These are phyloP conservation scores for Mortierella alpina DNA, from an alignment of 192 early-diverging fungal species.

Conservation along the genomic window DNA sequence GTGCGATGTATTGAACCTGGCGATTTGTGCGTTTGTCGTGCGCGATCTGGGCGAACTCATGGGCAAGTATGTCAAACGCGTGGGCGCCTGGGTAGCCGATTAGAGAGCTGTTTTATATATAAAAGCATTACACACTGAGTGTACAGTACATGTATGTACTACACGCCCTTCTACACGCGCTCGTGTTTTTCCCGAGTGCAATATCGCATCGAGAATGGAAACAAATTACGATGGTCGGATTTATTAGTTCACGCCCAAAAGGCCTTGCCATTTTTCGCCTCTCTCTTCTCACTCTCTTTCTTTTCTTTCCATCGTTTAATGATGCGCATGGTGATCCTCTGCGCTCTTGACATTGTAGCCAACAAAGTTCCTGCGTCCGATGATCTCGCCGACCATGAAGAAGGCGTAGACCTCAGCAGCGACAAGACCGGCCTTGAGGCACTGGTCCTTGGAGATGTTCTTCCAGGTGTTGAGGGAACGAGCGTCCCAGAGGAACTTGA, in stretches of 20 bases:
- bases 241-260: too few species aligned
- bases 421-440: slow-evolving; percentile 62
- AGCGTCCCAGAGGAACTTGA: slow-evolving; percentile 54
- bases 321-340: slow-evolving; percentile 34
- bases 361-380: slow-evolving; percentile 72
- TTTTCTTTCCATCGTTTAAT: slow-evolving; percentile 8
- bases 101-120: slow-evolving; percentile 14
- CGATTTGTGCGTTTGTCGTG: slow-evolving; percentile 58
- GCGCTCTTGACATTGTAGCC: slow-evolving; percentile 67
- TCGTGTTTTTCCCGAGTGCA: not conserved
- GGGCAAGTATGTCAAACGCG: slow-evolving; percentile 59
- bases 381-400: slow-evolving; percentile 73
- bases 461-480: slow-evolving; percentile 53
- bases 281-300: too few species aligned
- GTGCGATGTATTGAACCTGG: slow-evolving; percentile 54
- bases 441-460: slow-evolving; percentile 57
- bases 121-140: not conserved
- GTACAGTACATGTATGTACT: too few species aligned
- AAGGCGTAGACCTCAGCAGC: slow-evolving; percentile 67
- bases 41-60: slow-evolving; percentile 55
- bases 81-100: slow-evolving; percentile 54
- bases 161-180: not conserved
- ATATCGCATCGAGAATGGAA: not conserved
- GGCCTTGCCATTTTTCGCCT: too few species aligned
- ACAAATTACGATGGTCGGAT: too few species aligned